Evolutionary conservation across 148 eudicot species (phyloP), one percentile per base, ranked within the genome.

Genomic region (Hydrangea macrophylla): DNA sequence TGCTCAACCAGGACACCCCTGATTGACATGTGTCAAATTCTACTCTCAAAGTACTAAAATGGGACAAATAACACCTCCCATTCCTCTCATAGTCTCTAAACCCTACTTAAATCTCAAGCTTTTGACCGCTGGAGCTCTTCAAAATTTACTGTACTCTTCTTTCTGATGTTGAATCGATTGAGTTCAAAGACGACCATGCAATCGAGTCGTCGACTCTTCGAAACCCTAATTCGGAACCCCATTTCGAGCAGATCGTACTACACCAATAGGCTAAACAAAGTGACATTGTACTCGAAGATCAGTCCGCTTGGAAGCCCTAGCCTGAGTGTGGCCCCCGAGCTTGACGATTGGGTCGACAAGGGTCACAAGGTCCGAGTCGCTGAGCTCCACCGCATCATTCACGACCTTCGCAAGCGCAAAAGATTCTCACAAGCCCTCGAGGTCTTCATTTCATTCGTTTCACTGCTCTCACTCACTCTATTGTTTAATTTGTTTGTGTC

Each of bases 401-500:
- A 60, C 36, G 99, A 94, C 71, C 83, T 90, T 26, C 90, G 99
- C 7, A 94, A 85, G 74, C 96, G 97, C 30, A 88, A 67, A 26
- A 85, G 97, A 11, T 90, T 68, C 70, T 37, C 79, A 74, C 99
- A 94, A 18, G 99, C 99, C 35, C 88, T 94, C 6, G 84, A 90
- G 97, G 98, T 94, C 68, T 27, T 4, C 6, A 7, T 59, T 22
- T 25, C 7, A 55, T 22, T 25, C 7, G 17, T 44, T 8, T 45
- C 48, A 12, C 0, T 28, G 2, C 10, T 23, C 28, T 42, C 6
- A 5, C 20, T 62, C 25, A 9, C 48, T 65, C 6, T 30, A 23
- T 6, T 22, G 5, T 58, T 22, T 15, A 58, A 33, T n/a, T 6
- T 42, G 31, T 35, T 9, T 33, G 67, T 48, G 22, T 63, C 48